Evolutionary conservation across 345 rosid genomes (phyloP).

Genomic region (Fremontodendron californicum): DNA sequence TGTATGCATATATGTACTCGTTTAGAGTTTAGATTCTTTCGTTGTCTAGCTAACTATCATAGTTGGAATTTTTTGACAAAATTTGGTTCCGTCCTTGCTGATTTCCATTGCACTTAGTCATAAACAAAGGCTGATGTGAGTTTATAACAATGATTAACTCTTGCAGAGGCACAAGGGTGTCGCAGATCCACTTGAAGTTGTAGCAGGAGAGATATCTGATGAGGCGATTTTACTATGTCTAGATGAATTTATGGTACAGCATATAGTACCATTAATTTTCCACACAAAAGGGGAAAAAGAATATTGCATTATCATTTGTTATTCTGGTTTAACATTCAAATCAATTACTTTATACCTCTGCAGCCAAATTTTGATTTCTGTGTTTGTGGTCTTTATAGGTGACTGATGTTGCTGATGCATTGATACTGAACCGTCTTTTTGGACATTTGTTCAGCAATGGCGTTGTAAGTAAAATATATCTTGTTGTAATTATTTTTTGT

Average conservation of each 20-base stretch:
- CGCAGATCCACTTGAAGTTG: slow-evolving; percentile 96
- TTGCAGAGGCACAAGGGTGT: slow-evolving; percentile 92
- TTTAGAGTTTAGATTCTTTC: neutral
- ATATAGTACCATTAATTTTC: neutral
- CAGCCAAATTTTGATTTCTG: slow-evolving; percentile 4
- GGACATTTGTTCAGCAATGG: slow-evolving; percentile 79
- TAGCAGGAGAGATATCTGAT: slow-evolving; percentile 91
- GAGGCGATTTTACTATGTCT: slow-evolving; percentile 83
- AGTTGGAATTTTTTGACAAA: neutral
- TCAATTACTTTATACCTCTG: neutral
- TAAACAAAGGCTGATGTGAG: neutral
- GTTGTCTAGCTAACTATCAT: neutral
- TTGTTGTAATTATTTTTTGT: neutral
- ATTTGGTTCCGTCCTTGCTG: neutral
- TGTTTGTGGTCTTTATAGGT: slow-evolving; percentile 47
- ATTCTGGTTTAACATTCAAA: neutral
- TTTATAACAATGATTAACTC: slow-evolving; percentile 15
- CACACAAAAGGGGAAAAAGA: neutral
- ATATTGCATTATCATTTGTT: neutral
- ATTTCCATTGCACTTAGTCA: slow-evolving; percentile 2
- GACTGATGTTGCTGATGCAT: slow-evolving; percentile 97
- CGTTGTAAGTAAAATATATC: slow-evolving; percentile 56
- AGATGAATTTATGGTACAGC: slow-evolving; percentile 91
- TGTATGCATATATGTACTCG: neutral
- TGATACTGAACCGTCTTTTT: slow-evolving; percentile 84